Evolutionary conservation across 306 rosid species (phyloP).

Genomic region (Carpinus viminea): DNA sequence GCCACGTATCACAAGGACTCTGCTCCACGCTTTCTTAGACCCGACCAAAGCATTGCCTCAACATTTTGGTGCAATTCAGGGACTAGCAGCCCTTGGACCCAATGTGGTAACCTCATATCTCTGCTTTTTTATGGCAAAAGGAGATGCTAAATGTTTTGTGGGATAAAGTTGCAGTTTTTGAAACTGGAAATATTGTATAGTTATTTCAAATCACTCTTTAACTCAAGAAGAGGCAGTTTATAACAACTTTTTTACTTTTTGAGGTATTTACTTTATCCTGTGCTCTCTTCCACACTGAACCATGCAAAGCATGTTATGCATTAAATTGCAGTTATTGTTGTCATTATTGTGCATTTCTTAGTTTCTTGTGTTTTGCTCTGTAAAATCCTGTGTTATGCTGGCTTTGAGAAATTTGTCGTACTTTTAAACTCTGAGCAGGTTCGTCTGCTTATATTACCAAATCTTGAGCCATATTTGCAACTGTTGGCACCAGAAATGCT

Average conservation of each 20-base stretch:
- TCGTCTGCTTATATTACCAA: slow-evolving; percentile 75
- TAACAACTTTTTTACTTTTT: slow-evolving; percentile 6
- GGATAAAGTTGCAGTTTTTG: slow-evolving; percentile 8
- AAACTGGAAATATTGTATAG: slow-evolving; percentile 6
- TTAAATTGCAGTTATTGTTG: slow-evolving; percentile 1
- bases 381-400: slow-evolving; percentile 21
- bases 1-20: slow-evolving; percentile 78
- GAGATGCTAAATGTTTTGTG: slow-evolving; percentile 11
- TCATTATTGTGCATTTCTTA: slow-evolving; percentile 15
- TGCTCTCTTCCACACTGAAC: not conserved
- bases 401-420: slow-evolving; percentile 16
- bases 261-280: slow-evolving; percentile 3
- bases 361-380: slow-evolving; percentile 11
- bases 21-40: slow-evolving; percentile 87
- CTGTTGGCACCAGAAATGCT: slow-evolving; percentile 84
- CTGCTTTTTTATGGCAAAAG: slow-evolving; percentile 14
- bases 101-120: slow-evolving; percentile 57
- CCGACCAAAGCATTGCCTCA: slow-evolving; percentile 79
- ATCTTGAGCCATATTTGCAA: slow-evolving; percentile 80
- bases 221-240: slow-evolving; percentile 23
- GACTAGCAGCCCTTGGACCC: slow-evolving; percentile 85
- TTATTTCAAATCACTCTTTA: not conserved
- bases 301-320: not conserved
- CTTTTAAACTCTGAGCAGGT: slow-evolving; percentile 54
- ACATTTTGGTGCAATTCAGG: slow-evolving; percentile 95